Percentiles rank a stretch among this genome's conserved stretches.
Evolutionary conservation across 2,329 filamentous ascomycete genomes (phyloP).

Genomic region (Fusarium dlaminii): DNA sequence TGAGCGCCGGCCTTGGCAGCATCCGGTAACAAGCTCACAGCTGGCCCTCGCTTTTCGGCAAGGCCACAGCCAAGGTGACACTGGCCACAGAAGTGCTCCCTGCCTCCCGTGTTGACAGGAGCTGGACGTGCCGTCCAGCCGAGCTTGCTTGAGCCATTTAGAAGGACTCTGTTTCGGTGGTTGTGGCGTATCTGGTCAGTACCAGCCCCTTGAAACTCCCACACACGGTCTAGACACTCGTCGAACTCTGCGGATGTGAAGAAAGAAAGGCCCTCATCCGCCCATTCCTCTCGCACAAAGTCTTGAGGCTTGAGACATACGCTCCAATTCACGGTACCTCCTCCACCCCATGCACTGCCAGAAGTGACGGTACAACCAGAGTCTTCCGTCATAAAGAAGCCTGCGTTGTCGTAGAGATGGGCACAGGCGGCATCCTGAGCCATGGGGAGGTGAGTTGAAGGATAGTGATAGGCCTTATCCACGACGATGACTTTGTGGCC

Average conservation of each 20-base stretch:
- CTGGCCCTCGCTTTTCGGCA: constrained; percentile 81
- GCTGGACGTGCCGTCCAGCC: constrained; percentile 76
- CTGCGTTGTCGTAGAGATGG: constrained; percentile 76
- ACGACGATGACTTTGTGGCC: constrained; percentile 81
- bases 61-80: constrained; percentile 70
- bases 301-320: constrained; percentile 73
- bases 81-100: constrained; percentile 77
- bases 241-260: constrained; percentile 81
- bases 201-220: constrained; percentile 79
- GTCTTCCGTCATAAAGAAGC: constrained; percentile 65
- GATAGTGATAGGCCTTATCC: constrained; percentile 83
- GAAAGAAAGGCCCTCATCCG: constrained; percentile 72
- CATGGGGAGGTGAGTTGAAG: constrained; percentile 79
- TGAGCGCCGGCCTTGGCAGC: constrained; percentile 79
- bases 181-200: constrained; percentile 76
- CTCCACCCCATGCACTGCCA: constrained; percentile 83
- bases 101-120: constrained; percentile 81
- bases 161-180: constrained; percentile 73
- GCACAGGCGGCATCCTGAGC: constrained; percentile 64
- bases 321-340: constrained; percentile 89
- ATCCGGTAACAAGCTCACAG: constrained; percentile 80
- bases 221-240: constrained; percentile 81
- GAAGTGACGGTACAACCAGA: constrained; percentile 69
- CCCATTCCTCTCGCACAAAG: constrained; percentile 85
- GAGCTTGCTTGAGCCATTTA: constrained; percentile 78